phyloP scores from a whole-genome alignment of 1,284 basidiomycete species.

The Sporisorium scitamineum region DNA sequence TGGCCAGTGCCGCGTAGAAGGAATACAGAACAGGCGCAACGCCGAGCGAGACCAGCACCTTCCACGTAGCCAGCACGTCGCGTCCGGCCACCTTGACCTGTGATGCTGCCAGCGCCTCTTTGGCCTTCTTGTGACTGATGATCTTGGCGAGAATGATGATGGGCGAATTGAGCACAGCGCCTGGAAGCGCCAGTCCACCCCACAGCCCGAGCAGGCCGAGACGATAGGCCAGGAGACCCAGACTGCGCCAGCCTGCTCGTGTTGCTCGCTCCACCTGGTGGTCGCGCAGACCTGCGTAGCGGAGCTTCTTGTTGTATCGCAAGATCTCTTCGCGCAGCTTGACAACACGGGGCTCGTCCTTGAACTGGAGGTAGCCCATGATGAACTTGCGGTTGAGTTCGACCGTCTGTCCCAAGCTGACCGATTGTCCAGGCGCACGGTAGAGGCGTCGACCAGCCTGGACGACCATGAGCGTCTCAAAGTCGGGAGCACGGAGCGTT shows the following conservation, averaged over 20 bases:
- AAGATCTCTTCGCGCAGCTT: slow-evolving; percentile 86
- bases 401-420: slow-evolving; percentile 95
- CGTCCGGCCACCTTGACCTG: slow-evolving; percentile 94
- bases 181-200: slow-evolving; percentile 89
- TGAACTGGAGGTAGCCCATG: slow-evolving; percentile 90
- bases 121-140: slow-evolving; percentile 89
- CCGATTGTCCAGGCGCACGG: slow-evolving; percentile 91
- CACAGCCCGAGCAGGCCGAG: slow-evolving; percentile 83
- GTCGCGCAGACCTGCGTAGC: slow-evolving; percentile 94
- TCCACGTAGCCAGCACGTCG: slow-evolving; percentile 98
- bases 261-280: slow-evolving; percentile 88
- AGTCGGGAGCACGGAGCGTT: slow-evolving; percentile 94
- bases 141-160: slow-evolving; percentile 93
- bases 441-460: slow-evolving; percentile 96
- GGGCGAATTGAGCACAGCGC: slow-evolving; percentile 92
- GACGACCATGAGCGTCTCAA: slow-evolving; percentile 96
- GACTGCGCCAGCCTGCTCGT: slow-evolving; percentile 81
- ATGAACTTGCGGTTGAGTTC: slow-evolving; percentile 95
- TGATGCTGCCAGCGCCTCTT: slow-evolving; percentile 96
- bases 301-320: slow-evolving; percentile 89
- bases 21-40: slow-evolving; percentile 87
- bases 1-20: slow-evolving; percentile 74
- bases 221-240: slow-evolving; percentile 87
- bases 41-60: slow-evolving; percentile 93
- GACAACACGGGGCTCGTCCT: slow-evolving; percentile 90